Base-by-base conservation (phyloP, 805 yeast species). In the Hanseniaspora valbyensis region DNA sequence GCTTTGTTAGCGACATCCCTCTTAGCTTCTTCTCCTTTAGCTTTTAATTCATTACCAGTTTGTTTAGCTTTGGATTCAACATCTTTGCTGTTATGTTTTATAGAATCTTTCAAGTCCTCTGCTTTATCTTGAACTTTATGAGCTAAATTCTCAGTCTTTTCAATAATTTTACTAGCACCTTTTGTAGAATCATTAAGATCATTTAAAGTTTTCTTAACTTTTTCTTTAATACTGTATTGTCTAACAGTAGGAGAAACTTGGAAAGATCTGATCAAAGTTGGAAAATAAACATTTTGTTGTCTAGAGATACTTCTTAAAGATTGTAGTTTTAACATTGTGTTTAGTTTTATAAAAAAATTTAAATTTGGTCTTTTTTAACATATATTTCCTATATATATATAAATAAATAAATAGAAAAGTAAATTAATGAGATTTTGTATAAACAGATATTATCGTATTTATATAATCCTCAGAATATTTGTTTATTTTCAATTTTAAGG, bases 101-200 rank as follows among this genome's bases (percentile, higher is more conserved):
- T 50, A 21, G 37, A 36, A 16, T 49, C 54, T 22, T 43, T 51
- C 14, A 48, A 54, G 24, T 55, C 56, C n/a, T 53, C 53, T 3
- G 51, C 53, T 25, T 48, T 48, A 18, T 53, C 44, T 42, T 52
- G 41, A 3, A 52, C 55, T 16, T 40, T 44, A 21, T 56, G 54
- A 10, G 60, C 30, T 8, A 57, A 56, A 16, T 58, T 57, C 33
- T 59, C 57, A 6, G 61, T 56, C 44, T 57, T 59, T 37, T 59
- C 60, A 21, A 60, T 58, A 19, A 61, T 57, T 2, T 56, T 59
- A 18, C 57, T 49, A 10, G 60, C 63, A 2, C 58, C 53, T 44
- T 58, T 60, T 9, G 41, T 48, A 3, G 51, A 48, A 44, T 57
- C 56, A 49, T 60, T 58, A 32, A 60, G 42, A 39, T 57, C 57